Percentiles rank a stretch among this genome's conserved stretches.
These are phyloP conservation scores for Apiospora rasikravindrae DNA, from an alignment of 2,329 filamentous ascomycete species.

Conservation along the genomic window DNA sequence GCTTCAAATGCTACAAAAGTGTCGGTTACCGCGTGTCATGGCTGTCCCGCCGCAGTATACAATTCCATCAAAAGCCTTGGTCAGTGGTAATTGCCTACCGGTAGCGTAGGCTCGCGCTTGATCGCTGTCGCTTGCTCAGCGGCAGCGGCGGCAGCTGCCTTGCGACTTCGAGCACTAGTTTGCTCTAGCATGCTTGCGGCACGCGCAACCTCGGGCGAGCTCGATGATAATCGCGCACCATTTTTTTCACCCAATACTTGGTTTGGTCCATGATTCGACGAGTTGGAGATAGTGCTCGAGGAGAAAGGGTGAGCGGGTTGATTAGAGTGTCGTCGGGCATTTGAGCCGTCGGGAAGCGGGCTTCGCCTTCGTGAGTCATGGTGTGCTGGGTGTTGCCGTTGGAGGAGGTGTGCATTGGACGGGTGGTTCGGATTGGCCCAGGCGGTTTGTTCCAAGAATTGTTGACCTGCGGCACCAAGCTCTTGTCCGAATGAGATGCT, in stretches of 20 bases:
- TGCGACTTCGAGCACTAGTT: slow-evolving; percentile 37
- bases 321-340: slow-evolving; percentile 45
- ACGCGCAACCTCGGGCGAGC: slow-evolving; percentile 52
- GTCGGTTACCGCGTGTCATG: slow-evolving; percentile 19
- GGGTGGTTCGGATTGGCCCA: slow-evolving; percentile 92
- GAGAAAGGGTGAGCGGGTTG: slow-evolving; percentile 41
- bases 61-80: slow-evolving; percentile 17
- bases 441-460: slow-evolving; percentile 86
- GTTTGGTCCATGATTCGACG: slow-evolving; percentile 23
- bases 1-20: slow-evolving; percentile 14
- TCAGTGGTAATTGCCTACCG: slow-evolving; percentile 34
- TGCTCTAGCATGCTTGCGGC: slow-evolving; percentile 40
- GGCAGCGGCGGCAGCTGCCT: slow-evolving; percentile 27
- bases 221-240: slow-evolving; percentile 38
- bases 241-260: slow-evolving; percentile 37
- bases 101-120: slow-evolving; percentile 38
- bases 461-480: slow-evolving; percentile 75
- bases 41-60: slow-evolving; percentile 3
- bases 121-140: slow-evolving; percentile 31
- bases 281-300: slow-evolving; percentile 37
- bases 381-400: slow-evolving; percentile 46
- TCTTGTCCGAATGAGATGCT: slow-evolving; percentile 52
- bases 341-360: slow-evolving; percentile 39
- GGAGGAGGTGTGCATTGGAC: slow-evolving; percentile 56
- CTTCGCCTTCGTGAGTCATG: slow-evolving; percentile 36